Percentiles rank a stretch among this genome's conserved stretches.
Evolutionary conservation across 2,329 filamentous ascomycete genomes (phyloP).

Genomic region (Aureobasidium sp.): DNA sequence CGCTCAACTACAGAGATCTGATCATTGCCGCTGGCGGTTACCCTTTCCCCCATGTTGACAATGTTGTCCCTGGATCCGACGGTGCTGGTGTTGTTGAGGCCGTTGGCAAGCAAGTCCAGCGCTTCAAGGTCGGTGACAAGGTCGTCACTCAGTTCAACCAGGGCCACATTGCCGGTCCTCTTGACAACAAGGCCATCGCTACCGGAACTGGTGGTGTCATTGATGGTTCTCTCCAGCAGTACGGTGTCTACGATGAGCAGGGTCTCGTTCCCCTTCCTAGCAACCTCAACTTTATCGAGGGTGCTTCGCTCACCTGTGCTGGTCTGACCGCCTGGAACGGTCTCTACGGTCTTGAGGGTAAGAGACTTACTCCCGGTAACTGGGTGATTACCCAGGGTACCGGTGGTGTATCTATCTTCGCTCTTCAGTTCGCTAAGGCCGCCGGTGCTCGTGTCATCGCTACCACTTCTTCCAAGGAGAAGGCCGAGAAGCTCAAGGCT

Average conservation of each 20-base stretch:
- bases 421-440: conserved; percentile 47
- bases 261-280: conserved; percentile 58
- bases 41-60: conserved; percentile 33
- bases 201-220: conserved; percentile 60
- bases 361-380: conserved; percentile 28
- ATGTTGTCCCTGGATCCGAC: conserved; percentile 40
- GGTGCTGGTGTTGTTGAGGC: conserved; percentile 44
- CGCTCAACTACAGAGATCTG: conserved; percentile 42
- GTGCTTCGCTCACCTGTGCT: conserved; percentile 39
- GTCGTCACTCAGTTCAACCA: conserved; percentile 57
- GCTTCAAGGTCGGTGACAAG: conserved; percentile 50
- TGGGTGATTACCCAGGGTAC: conserved; percentile 61
- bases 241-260: conserved; percentile 56
- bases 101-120: conserved; percentile 46
- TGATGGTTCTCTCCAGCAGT: conserved; percentile 60
- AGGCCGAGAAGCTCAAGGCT: conserved; percentile 41
- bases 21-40: conserved; percentile 39
- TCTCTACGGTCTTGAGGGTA: conserved; percentile 39
- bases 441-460: conserved; percentile 49
- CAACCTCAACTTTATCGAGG: conserved; percentile 40
- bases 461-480: conserved; percentile 44
- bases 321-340: conserved; percentile 44
- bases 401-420: conserved; percentile 59
- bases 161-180: conserved; percentile 42
- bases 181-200: conserved; percentile 28